Evolutionary conservation across 371 early-diverging fungal genomes (phyloP).

Genomic region (Capniomyces stellatus): DNA sequence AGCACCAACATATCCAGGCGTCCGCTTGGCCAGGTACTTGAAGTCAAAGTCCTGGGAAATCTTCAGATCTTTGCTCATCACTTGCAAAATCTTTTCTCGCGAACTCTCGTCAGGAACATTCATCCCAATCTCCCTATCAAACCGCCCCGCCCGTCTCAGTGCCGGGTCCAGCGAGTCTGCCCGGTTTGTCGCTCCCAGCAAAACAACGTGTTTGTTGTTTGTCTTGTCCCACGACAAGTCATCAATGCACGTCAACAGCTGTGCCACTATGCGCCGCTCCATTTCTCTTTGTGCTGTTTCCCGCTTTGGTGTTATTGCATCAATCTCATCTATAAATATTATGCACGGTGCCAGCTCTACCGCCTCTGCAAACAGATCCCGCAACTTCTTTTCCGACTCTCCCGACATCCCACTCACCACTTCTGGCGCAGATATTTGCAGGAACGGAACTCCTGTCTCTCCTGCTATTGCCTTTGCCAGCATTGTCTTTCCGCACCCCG

Average conservation of each 20-base stretch:
- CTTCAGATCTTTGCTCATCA: slow-evolving; percentile 72
- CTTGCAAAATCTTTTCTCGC: slow-evolving; percentile 78
- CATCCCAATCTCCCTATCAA: slow-evolving; percentile 96
- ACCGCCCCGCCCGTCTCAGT: slow-evolving; percentile 92
- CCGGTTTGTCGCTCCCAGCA: slow-evolving; percentile 98
- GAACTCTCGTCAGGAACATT: slow-evolving; percentile 93
- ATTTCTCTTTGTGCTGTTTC: slow-evolving; percentile 98
- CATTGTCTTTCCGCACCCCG: slow-evolving; percentile 98
- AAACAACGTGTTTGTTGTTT: slow-evolving; percentile 76
- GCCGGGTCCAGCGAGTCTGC: slow-evolving; percentile 97
- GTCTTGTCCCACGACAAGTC: slow-evolving; percentile 73
- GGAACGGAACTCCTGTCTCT: slow-evolving; percentile 85
- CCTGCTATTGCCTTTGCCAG: slow-evolving; percentile 97
- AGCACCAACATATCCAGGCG: slow-evolving; percentile 98
- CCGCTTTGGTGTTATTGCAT: slow-evolving; percentile 98
- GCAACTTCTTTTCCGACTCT: slow-evolving; percentile 97
- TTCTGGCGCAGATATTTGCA: slow-evolving; percentile 96
- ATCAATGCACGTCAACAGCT: slow-evolving; percentile 97
- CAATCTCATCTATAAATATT: slow-evolving; percentile 99
- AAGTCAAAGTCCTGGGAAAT: slow-evolving; percentile 81
- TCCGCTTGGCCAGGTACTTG: slow-evolving; percentile 70
- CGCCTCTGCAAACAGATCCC: slow-evolving; percentile 96
- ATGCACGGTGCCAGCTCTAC: slow-evolving; percentile 79
- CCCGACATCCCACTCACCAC: slow-evolving; percentile 98
- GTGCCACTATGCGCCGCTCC: slow-evolving; percentile 98